A percentile compares a stretch with the other conserved stretches of the same genome.
phyloP scores from a whole-genome alignment of 495 filamentous ascomycete genomes.

The Ascobolus immersus region DNA sequence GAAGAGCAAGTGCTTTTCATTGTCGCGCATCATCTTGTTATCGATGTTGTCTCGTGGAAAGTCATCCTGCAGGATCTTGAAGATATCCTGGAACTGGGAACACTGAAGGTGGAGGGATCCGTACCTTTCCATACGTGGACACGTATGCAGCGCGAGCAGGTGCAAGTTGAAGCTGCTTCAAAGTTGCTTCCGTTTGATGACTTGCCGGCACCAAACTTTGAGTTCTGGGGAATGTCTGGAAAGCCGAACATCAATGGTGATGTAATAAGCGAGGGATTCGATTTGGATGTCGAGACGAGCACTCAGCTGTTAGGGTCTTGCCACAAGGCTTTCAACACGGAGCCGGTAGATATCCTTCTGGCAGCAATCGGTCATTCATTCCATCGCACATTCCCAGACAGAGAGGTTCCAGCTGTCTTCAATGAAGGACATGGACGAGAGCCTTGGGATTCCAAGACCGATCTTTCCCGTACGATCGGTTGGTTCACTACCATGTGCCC shows the following conservation, averaged over 20 bases:
- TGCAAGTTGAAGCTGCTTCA: constrained; percentile 1
- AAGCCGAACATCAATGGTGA: constrained; percentile 26
- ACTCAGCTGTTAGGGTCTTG: constrained; percentile 20
- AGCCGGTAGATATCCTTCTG: constrained; percentile 24
- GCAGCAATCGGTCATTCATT: constrained; percentile 26
- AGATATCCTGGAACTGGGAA: constrained; percentile 29
- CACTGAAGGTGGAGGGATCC: constrained; percentile 17
- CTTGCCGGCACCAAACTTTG: too few relatives aligned
- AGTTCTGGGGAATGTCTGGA: too few relatives aligned
- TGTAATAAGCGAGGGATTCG: constrained; percentile 19
- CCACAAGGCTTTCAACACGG: constrained; percentile 22
- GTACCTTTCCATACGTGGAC: constrained; percentile 43
- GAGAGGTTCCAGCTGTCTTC: constrained; percentile 28
- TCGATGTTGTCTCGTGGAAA: constrained; percentile 47
- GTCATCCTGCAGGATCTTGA: constrained; percentile 43
- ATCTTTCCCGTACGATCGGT: constrained; percentile 33
- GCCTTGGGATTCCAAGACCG: constrained; percentile 24
- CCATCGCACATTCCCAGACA: constrained; percentile 25
- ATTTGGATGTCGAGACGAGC: constrained; percentile 21
- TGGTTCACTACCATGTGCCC: constrained; percentile 37
- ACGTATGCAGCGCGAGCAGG: constrained; percentile 23
- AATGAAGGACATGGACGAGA: constrained; percentile 29
- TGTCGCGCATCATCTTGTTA: constrained; percentile 38
- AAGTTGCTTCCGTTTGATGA: too few relatives aligned
- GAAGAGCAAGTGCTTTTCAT: constrained; percentile 30